phyloP scores from a whole-genome alignment of 768 basidiomycete genomes.

The Suillus decipiens region DNA sequence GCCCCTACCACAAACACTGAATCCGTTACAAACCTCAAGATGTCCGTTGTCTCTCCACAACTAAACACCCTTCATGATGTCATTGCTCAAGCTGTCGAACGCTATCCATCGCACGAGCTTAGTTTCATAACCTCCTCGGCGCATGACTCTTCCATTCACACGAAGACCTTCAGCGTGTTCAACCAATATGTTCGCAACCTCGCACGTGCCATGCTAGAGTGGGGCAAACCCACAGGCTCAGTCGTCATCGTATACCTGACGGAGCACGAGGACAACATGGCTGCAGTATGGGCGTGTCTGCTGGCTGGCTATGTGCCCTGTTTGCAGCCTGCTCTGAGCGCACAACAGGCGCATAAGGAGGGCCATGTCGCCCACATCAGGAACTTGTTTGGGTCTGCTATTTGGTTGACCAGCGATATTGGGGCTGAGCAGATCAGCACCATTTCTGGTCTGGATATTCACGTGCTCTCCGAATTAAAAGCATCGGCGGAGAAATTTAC shows the following conservation, averaged over 20 bases:
- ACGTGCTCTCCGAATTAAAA: conserved; percentile 25
- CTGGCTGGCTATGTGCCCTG: conserved; percentile 33
- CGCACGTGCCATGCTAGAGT: conserved; percentile 22
- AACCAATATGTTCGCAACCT: conserved; percentile 19
- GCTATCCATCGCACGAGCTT: conserved; percentile 27
- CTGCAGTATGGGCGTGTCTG: conserved; percentile 32
- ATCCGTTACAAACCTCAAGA: conserved; percentile 9
- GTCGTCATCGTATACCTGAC: conserved; percentile 31
- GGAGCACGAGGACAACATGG: conserved; percentile 37
- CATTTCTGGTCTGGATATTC: conserved; percentile 26
- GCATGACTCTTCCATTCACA: conserved; percentile 31
- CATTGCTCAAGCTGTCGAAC: conserved; percentile 21
- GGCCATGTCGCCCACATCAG: conserved; percentile 31
- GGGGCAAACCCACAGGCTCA: conserved; percentile 29
- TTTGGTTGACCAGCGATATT: conserved; percentile 31
- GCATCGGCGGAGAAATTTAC: conserved; percentile 11
- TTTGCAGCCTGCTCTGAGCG: conserved; percentile 35
- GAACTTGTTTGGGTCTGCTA: conserved; percentile 31
- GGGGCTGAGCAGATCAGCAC: conserved; percentile 26
- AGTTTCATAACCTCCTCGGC: conserved; percentile 31
- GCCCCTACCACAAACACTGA: conserved; percentile 15
- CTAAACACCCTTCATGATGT: conserved; percentile 24
- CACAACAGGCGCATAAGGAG: conserved; percentile 33
- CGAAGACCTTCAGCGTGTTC: conserved; percentile 27
- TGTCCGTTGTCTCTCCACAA: conserved; percentile 1